phyloP scores from a whole-genome alignment of 768 basidiomycete genomes.

The Podaxis carcinomalis region DNA sequence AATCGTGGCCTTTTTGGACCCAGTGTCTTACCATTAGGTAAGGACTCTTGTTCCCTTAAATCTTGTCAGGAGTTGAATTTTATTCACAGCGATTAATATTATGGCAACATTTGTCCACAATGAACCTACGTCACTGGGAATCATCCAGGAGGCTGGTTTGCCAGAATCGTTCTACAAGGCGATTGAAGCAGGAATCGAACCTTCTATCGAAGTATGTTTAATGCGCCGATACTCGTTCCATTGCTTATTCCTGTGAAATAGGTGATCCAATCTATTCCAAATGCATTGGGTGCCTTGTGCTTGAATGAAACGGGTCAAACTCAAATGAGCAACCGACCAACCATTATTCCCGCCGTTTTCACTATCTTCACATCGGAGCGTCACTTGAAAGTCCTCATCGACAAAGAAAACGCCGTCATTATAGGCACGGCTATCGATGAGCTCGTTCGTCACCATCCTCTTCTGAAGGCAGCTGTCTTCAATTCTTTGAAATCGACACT shows the following conservation, averaged over 20 bases:
- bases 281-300: constrained; percentile 94
- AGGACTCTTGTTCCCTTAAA: constrained; percentile 19
- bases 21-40: constrained; percentile 81
- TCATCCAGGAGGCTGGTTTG: constrained; percentile 89
- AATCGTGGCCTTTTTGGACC: constrained; percentile 82
- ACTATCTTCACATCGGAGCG: constrained; percentile 81
- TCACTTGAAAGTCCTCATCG: constrained; percentile 79
- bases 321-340: constrained; percentile 70
- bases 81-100: constrained; percentile 74
- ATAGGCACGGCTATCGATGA: constrained; percentile 93
- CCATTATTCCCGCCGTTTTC: constrained; percentile 82
- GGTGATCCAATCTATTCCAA: constrained; percentile 91
- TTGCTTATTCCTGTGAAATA: constrained; percentile 23
- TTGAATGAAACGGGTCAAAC: constrained; percentile 88
- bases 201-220: constrained; percentile 72
- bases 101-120: constrained; percentile 98
- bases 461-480: constrained; percentile 75
- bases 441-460: constrained; percentile 92
- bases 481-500: constrained; percentile 70
- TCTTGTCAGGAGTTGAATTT: background rate
- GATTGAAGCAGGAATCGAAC: constrained; percentile 80
- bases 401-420: constrained; percentile 88
- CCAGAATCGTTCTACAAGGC: constrained; percentile 87
- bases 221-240: background rate
- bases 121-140: constrained; percentile 89